Evolutionary conservation across 805 yeast genomes (phyloP).

Genomic region (Candida nonsorbophila): DNA sequence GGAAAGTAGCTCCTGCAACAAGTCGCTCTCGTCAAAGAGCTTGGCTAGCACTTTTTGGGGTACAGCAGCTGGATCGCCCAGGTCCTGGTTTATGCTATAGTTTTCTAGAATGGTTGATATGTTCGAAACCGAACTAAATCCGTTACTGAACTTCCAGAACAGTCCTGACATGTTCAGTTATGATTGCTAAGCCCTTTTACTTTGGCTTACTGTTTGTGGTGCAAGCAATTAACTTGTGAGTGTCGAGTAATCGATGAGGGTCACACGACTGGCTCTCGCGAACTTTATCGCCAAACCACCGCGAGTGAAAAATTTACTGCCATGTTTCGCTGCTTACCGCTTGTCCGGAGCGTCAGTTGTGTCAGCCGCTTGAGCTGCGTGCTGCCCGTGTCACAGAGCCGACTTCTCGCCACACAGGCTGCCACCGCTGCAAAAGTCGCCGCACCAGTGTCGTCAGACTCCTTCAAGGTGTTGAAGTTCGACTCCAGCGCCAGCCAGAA

Average conservation of each 20-base stretch:
- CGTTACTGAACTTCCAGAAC: constrained; percentile 44
- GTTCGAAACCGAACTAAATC: constrained; percentile 39
- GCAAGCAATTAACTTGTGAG: too few species aligned
- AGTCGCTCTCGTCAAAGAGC: constrained; percentile 38
- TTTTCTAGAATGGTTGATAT: constrained; percentile 35
- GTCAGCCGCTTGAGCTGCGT: too few species aligned
- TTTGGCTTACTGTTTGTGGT: too few species aligned
- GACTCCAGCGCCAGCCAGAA: constrained; percentile 48
- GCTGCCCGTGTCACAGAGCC: too few species aligned
- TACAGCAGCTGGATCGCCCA: constrained; percentile 6
- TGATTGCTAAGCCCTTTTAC: too few species aligned
- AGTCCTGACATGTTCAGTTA: constrained; percentile 34
- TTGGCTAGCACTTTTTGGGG: constrained; percentile 15
- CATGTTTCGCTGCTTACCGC: too few species aligned
- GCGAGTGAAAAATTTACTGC: too few species aligned
- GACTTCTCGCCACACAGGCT: too few species aligned
- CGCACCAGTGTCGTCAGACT: constrained; percentile 26
- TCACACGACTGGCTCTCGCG: too few species aligned
- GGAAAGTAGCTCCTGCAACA: constrained; percentile 37
- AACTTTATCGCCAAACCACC: too few species aligned
- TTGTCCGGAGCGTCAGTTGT: too few species aligned
- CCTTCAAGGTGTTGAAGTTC: constrained; percentile 54
- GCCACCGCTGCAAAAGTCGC: constrained; percentile 1
- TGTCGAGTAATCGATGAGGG: too few species aligned
- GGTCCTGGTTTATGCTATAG: constrained; percentile 15